Percentiles rank a stretch among this genome's conserved stretches.
Conservation (phyloP, 2,329 filamentous ascomycete genomes). For the Escovopsis weberi region DNA sequence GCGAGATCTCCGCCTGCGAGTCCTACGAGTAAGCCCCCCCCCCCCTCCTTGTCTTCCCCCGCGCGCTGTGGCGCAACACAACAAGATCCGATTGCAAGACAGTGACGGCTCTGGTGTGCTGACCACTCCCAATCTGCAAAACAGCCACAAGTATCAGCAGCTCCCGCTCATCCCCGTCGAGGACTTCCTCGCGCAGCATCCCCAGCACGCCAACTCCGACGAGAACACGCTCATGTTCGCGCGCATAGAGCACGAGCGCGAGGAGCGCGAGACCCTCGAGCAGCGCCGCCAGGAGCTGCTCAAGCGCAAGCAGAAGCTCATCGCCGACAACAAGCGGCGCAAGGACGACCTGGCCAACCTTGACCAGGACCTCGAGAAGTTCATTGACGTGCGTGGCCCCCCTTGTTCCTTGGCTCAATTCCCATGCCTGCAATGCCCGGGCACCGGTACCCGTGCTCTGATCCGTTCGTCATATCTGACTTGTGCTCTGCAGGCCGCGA, state of each 20-base stretch:
- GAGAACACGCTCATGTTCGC: constrained; percentile 78
- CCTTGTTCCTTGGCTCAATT: background rate
- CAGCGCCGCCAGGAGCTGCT: constrained; percentile 65
- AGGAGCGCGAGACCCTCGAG: constrained; percentile 72
- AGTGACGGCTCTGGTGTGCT: too few species aligned
- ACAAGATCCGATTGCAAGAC: too few species aligned
- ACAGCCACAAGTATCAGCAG: constrained; percentile 72
- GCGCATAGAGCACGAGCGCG: constrained; percentile 80
- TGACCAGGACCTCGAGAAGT: constrained; percentile 84
- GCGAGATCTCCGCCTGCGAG: constrained; percentile 83
- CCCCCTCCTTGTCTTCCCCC: background rate
- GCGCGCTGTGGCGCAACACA: too few species aligned
- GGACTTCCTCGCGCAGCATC: constrained; percentile 63
- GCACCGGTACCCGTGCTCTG: background rate
- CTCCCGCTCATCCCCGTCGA: constrained; percentile 74
- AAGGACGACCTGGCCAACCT: constrained; percentile 87
- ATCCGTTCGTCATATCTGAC: constrained; percentile 6
- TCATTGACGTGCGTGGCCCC: constrained; percentile 56
- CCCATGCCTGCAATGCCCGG: background rate
- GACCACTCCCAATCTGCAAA: background rate
- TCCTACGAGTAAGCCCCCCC: constrained; percentile 61
- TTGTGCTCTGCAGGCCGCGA: constrained; percentile 47
- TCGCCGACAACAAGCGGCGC: constrained; percentile 69
- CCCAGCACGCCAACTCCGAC: constrained; percentile 56
- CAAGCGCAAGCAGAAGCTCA: constrained; percentile 48